These are phyloP conservation scores for Metschnikowia cerradonensis DNA, from an alignment of 805 yeast species.

Conservation along the genomic window DNA sequence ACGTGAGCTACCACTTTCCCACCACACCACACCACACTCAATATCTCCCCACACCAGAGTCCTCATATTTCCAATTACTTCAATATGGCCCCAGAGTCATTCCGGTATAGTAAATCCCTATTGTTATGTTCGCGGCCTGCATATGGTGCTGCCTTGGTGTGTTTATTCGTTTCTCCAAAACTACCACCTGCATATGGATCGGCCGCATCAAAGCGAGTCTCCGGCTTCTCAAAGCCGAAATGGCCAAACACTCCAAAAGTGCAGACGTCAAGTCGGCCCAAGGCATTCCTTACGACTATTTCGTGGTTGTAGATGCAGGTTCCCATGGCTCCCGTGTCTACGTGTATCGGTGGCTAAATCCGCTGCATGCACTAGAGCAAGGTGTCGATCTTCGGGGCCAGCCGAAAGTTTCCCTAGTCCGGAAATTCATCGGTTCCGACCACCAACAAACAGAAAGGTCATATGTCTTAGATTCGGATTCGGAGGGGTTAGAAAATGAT, in stretches of 20 bases:
- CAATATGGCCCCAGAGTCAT: no score
- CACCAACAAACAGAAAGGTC: no score
- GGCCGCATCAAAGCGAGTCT: not conserved
- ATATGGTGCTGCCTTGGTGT: not conserved
- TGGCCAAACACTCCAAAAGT: conserved; percentile 1
- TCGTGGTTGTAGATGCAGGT: conserved; percentile 61
- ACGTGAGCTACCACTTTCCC: no score
- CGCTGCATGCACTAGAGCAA: conserved; percentile 26
- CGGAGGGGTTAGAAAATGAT: no score
- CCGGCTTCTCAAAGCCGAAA: not conserved
- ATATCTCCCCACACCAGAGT: no score
- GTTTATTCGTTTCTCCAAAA: no score
- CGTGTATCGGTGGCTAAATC: conserved; percentile 53
- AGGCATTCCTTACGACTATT: conserved; percentile 55
- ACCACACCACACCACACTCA: no score
- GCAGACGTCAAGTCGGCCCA: conserved; percentile 22
- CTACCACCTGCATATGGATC: not conserved
- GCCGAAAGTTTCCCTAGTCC: conserved; percentile 7
- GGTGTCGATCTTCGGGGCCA: conserved; percentile 15
- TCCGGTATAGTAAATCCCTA: no score
- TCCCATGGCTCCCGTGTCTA: conserved; percentile 62
- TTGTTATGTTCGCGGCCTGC: not conserved
- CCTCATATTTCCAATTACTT: no score
- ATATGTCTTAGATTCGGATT: no score
- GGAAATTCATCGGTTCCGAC: conserved; percentile 1